phyloP scores from a whole-genome alignment of 768 basidiomycete genomes.

The Leccinum sublutescens region DNA sequence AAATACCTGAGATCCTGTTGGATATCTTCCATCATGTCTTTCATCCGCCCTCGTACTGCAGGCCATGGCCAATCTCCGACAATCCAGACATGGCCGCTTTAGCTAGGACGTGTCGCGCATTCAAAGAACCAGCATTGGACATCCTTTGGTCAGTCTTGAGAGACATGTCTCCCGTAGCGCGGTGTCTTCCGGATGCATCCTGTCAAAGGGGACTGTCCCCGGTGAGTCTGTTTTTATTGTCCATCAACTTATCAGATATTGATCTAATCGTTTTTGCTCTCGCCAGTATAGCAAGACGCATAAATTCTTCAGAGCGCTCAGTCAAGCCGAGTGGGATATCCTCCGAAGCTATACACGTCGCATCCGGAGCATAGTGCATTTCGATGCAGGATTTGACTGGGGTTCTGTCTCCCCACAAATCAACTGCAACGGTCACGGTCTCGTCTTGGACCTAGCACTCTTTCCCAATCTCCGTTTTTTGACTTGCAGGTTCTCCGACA shows the following conservation, averaged over 20 bases:
- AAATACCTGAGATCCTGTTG: background rate
- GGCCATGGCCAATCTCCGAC: background rate
- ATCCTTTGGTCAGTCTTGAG: background rate
- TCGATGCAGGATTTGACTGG: background rate
- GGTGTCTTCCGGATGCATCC: background rate
- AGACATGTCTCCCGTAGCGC: background rate
- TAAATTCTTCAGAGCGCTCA: background rate
- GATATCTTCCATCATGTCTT: background rate
- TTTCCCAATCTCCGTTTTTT: background rate
- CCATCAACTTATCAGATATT: background rate
- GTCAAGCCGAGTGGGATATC: background rate
- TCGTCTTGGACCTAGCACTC: background rate
- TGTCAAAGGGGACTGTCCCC: background rate
- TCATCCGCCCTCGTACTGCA: background rate
- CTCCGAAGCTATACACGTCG: background rate
- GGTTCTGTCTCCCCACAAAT: background rate
- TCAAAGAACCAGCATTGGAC: background rate
- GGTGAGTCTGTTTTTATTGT: background rate
- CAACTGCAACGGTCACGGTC: background rate
- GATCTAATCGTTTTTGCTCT: background rate
- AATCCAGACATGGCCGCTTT: background rate
- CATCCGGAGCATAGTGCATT: background rate
- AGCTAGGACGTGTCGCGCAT: background rate
- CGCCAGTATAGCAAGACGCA: background rate
- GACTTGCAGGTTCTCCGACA: background rate